Percentiles rank a stretch among this genome's conserved stretches.
These are phyloP conservation scores for Coniochaeta sp. DNA, from an alignment of 2,329 filamentous ascomycete species.

Conservation along the genomic window DNA sequence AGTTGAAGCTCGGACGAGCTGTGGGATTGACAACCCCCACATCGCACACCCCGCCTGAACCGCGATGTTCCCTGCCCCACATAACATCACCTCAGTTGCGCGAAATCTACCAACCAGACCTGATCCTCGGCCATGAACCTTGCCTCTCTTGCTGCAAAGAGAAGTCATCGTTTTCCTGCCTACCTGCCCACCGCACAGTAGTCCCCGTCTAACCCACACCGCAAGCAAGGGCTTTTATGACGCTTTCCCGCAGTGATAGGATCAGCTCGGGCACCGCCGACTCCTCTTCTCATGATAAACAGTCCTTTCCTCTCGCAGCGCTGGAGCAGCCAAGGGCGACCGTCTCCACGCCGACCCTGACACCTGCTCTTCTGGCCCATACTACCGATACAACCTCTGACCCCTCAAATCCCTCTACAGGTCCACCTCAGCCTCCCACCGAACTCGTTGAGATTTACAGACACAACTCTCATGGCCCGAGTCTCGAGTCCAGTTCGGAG, in stretches of 20 bases:
- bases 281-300: slow-evolving; percentile 1
- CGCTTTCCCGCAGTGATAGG: slow-evolving; percentile 5
- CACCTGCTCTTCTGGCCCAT: not conserved
- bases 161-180: not conserved
- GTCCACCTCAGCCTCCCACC: slow-evolving; percentile 5
- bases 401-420: not conserved
- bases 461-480: slow-evolving; percentile 14
- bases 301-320: slow-evolving; percentile 12
- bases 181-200: not conserved
- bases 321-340: slow-evolving; percentile 7
- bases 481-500: slow-evolving; percentile 9
- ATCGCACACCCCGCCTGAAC: not conserved
- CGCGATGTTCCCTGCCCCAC: not conserved
- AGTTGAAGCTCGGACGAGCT: not conserved
- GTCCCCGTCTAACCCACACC: not conserved
- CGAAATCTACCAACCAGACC: not conserved
- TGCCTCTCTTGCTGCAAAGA: not conserved
- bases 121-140: not conserved
- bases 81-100: not conserved
- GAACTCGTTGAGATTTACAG: not conserved
- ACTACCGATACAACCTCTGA: not conserved
- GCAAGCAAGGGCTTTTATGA: slow-evolving; percentile 9
- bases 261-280: slow-evolving; percentile 4
- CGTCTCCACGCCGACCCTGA: slow-evolving; percentile 9
- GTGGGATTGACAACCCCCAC: not conserved